Evolutionary conservation across 345 rosid species (phyloP).

Genomic region (Citrus sp.): DNA sequence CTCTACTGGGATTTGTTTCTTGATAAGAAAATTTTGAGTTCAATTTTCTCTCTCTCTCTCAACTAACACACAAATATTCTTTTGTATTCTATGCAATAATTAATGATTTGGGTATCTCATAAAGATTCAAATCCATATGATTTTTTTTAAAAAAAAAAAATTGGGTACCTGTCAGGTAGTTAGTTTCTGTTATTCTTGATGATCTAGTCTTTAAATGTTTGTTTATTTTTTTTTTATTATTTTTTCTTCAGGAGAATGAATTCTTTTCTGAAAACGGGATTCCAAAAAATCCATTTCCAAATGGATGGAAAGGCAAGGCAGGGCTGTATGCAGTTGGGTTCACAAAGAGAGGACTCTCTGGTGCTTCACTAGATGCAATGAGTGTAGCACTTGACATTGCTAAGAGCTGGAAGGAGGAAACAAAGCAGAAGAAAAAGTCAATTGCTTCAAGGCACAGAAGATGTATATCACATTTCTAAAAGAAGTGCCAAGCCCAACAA

Average conservation of each 20-base stretch:
- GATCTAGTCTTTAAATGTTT: not conserved
- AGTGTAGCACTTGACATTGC: slow-evolving; percentile 74
- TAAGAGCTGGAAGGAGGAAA: slow-evolving; percentile 64
- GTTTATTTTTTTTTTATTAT: not conserved
- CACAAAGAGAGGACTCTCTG: slow-evolving; percentile 83
- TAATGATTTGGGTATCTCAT: slow-evolving; percentile 19
- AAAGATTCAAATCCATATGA: not conserved
- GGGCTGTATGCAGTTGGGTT: slow-evolving; percentile 94
- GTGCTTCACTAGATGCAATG: slow-evolving; percentile 70
- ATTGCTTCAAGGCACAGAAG: slow-evolving; percentile 69
- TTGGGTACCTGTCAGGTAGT: not conserved
- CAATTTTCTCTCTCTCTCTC: not conserved
- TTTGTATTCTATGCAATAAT: slow-evolving; percentile 8
- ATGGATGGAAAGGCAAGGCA: slow-evolving; percentile 81
- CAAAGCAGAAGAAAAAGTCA: slow-evolving; percentile 56
- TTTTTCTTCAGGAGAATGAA: slow-evolving; percentile 55
- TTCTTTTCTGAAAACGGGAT: slow-evolving; percentile 71
- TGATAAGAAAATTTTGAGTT: slow-evolving; percentile 2
- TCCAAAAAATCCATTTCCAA: slow-evolving; percentile 70
- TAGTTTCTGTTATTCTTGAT: not conserved
- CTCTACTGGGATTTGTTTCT: slow-evolving; percentile 2
- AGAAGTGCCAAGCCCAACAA: too few relatives aligned
- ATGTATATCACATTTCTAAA: slow-evolving; percentile 73
- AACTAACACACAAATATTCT: not conserved
- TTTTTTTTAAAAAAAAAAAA: too few relatives aligned